Percentiles rank a stretch among this genome's conserved stretches.
Evolutionary conservation across 371 early-diverging fungal species (phyloP).

Genomic region (Batkoa obscura): DNA sequence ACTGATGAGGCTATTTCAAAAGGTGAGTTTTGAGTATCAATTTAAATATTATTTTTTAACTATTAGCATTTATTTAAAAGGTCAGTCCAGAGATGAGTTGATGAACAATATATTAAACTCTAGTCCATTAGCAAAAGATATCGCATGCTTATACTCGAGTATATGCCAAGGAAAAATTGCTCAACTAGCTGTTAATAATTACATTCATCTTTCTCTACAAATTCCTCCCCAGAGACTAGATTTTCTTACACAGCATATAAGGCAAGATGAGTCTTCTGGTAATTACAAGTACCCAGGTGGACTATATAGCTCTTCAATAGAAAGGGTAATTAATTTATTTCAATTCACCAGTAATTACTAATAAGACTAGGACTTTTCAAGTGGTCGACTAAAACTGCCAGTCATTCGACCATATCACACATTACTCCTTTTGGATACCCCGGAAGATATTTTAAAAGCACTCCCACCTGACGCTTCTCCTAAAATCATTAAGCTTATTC

Average conservation of each 20-base stretch:
- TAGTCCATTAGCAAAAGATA: conserved; percentile 16
- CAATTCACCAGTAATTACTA: too few species aligned
- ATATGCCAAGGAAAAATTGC: conserved; percentile 30
- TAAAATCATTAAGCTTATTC: conserved; percentile 60
- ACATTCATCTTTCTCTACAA: conserved; percentile 53
- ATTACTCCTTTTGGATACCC: conserved; percentile 58
- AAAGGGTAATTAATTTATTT: too few species aligned
- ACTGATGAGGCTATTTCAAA: conserved; percentile 24
- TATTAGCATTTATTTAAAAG: conserved; percentile 13
- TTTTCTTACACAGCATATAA: too few species aligned
- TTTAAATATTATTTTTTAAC: too few species aligned
- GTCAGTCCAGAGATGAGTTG: conserved; percentile 9
- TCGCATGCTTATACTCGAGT: conserved; percentile 23
- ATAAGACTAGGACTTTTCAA: too few species aligned
- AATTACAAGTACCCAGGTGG: too few species aligned
- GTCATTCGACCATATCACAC: conserved; percentile 72
- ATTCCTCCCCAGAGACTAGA: conserved; percentile 18
- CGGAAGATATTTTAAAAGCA: conserved; percentile 55
- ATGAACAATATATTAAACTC: conserved; percentile 16
- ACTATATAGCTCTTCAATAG: too few species aligned
- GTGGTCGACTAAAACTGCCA: conserved; percentile 14
- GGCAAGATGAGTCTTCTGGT: too few species aligned
- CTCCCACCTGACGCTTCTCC: conserved; percentile 71
- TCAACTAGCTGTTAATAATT: conserved; percentile 53
- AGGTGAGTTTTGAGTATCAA: too few species aligned